Evolutionary conservation across 2,329 filamentous ascomycete genomes (phyloP), one percentile per base, ranked within the genome.

Genomic region (Diplodia seriata): DNA sequence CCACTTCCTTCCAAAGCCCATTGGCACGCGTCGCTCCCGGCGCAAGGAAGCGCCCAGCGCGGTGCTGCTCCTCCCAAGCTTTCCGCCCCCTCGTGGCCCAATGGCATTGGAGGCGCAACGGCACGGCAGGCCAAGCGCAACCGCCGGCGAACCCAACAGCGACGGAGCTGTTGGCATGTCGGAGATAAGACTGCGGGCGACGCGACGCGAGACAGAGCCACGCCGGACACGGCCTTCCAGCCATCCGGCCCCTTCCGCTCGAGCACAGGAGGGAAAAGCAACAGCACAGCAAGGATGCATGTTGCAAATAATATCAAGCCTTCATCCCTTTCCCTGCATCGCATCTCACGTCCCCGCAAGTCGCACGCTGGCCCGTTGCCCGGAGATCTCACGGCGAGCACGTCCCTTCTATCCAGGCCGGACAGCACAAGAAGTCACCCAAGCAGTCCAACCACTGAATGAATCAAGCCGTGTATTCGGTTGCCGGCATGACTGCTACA

Each of bases 111-210:
- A 18, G 36, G 36, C 55, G 55, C 55, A 59, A 50, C 57, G 43
- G 57, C 38, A 43, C 54, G 38, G 43, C 26, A 49, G 4, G 40
- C 40, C 57, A 62, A 33, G 43, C 43, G 18, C 40, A 36, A 43
- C 15, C 15, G 40, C 40, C 36, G 18, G 57, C 26, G 57, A 26
- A 26, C 3, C 23, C 23, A 26, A 3, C 23, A 26, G 23, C 2
- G 2, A 15, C 57, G 47, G 23, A 33, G 56, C n/a, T n/a, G 54
- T 31, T 18, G 29, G 11, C 11, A 43, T 33, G 55, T 11, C 57
- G 57, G 40, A 62, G 57, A 62, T 62, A 62, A 62, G 20, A 18
- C 55, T 38, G 18, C 40, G 40, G 40, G 15, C 33, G 8, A 47
- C 18, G 53, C 29, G 53, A n/a, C 0, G 53, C 29, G 53, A 33